Percentiles rank a stretch among this genome's conserved stretches.
These are phyloP conservation scores for Termitomyces sp. DNA, from an alignment of 768 basidiomycete species.

Conservation along the genomic window DNA sequence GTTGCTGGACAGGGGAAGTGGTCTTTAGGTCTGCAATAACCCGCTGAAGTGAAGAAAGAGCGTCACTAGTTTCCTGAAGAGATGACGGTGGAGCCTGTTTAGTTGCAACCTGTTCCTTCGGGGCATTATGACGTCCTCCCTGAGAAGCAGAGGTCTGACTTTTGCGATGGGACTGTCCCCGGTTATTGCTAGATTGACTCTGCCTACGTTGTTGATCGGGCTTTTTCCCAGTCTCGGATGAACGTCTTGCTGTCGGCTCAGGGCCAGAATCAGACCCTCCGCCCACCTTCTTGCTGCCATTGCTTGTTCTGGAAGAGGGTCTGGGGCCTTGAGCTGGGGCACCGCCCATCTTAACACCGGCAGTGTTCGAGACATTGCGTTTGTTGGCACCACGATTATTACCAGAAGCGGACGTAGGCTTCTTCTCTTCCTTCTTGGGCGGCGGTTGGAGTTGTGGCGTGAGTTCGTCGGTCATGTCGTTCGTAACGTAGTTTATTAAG, in stretches of 20 bases:
- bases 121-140: slow-evolving; percentile 38
- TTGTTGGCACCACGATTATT: slow-evolving; percentile 49
- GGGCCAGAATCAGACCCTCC: slow-evolving; percentile 62
- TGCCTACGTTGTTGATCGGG: slow-evolving; percentile 50
- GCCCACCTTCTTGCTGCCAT: slow-evolving; percentile 46
- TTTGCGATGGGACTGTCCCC: slow-evolving; percentile 50
- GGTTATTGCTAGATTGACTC: slow-evolving; percentile 42
- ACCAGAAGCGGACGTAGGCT: slow-evolving; percentile 41
- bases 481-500: slow-evolving; percentile 54
- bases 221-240: slow-evolving; percentile 49
- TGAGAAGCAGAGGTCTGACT: slow-evolving; percentile 55
- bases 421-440: slow-evolving; percentile 74
- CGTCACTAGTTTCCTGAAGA: slow-evolving; percentile 69
- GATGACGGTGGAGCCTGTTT: slow-evolving; percentile 43
- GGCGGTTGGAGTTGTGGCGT: slow-evolving; percentile 51
- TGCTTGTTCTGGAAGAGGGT: slow-evolving; percentile 63
- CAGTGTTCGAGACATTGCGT: slow-evolving; percentile 50
- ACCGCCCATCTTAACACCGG: slow-evolving; percentile 37
- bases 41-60: slow-evolving; percentile 82
- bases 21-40: slow-evolving; percentile 94
- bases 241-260: slow-evolving; percentile 62
- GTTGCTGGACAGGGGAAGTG: slow-evolving; percentile 57
- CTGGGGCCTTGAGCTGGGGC: slow-evolving; percentile 39
- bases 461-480: slow-evolving; percentile 84
- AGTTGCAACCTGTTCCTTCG: slow-evolving; percentile 35